These are phyloP conservation scores for Biscogniauxia mediterranea DNA, from an alignment of 2,329 filamentous ascomycete genomes.

Conservation along the genomic window DNA sequence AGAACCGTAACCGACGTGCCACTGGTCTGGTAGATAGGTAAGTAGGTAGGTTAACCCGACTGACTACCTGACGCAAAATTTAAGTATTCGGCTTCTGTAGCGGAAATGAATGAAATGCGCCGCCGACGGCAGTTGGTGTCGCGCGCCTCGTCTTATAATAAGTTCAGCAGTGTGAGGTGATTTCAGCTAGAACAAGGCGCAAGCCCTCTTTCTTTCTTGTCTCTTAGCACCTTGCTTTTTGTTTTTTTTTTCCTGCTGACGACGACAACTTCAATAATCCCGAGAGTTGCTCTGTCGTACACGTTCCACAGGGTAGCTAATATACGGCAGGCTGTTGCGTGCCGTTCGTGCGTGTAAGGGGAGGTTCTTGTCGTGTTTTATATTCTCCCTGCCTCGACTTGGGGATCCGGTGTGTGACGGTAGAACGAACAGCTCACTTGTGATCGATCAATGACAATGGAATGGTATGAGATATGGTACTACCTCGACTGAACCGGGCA, in stretches of 20 bases:
- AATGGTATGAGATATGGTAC: neutral
- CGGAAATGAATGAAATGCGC: neutral
- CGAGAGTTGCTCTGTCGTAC: neutral
- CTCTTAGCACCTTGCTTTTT: neutral
- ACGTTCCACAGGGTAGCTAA: neutral
- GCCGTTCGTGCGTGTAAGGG: too few relatives aligned
- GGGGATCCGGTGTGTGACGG: neutral
- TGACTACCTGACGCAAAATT: neutral
- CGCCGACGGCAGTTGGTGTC: neutral
- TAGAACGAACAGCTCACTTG: neutral
- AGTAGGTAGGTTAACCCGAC: neutral
- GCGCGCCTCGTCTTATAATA: neutral
- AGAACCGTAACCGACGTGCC: too few relatives aligned
- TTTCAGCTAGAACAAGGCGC: neutral
- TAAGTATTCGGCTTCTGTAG: too few relatives aligned
- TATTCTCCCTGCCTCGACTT: neutral
- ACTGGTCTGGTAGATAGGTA: too few relatives aligned
- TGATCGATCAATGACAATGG: neutral
- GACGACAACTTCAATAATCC: neutral
- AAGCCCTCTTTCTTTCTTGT: neutral
- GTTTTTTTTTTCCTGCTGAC: too few relatives aligned
- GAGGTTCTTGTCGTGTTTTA: neutral
- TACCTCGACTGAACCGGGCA: neutral
- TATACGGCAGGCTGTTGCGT: neutral
- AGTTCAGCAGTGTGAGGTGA: too few relatives aligned